These are phyloP conservation scores for Oehlia diaphana DNA, from an alignment of 192 early-diverging fungal species.

Conservation along the genomic window DNA sequence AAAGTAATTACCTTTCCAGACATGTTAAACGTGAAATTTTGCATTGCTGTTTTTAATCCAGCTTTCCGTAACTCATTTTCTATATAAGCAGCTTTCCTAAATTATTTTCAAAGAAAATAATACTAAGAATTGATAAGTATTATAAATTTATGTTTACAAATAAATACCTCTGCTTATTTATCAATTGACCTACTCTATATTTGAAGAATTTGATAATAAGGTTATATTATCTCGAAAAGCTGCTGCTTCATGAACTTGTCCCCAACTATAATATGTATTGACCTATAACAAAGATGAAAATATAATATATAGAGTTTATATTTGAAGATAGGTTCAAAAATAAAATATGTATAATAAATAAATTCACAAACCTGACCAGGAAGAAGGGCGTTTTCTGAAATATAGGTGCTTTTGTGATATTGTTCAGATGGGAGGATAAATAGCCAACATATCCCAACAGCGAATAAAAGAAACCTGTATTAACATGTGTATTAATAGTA, in stretches of 20 bases:
- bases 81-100: slow-evolving; percentile 52
- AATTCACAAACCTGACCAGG: slow-evolving; percentile 59
- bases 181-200: slow-evolving; percentile 31
- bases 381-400: slow-evolving; percentile 78
- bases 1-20: slow-evolving; percentile 31
- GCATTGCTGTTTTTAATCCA: slow-evolving; percentile 54
- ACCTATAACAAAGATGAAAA: slow-evolving; percentile 37
- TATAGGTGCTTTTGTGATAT: slow-evolving; percentile 67
- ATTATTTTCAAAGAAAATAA: background rate
- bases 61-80: slow-evolving; percentile 46
- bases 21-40: slow-evolving; percentile 47
- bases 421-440: slow-evolving; percentile 60
- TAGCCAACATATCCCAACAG: slow-evolving; percentile 63
- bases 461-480: slow-evolving; percentile 48
- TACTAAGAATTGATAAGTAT: background rate
- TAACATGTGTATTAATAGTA: background rate
- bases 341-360: background rate
- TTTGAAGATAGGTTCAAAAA: background rate
- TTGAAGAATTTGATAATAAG: slow-evolving; percentile 32
- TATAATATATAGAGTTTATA: background rate
- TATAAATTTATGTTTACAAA: background rate
- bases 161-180: slow-evolving; percentile 31
- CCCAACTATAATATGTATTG: slow-evolving; percentile 51
- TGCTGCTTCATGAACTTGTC: slow-evolving; percentile 45
- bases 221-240: slow-evolving; percentile 43